These are phyloP conservation scores for Termitomyces sp. DNA, from an alignment of 1,284 basidiomycete genomes.

Conservation along the genomic window DNA sequence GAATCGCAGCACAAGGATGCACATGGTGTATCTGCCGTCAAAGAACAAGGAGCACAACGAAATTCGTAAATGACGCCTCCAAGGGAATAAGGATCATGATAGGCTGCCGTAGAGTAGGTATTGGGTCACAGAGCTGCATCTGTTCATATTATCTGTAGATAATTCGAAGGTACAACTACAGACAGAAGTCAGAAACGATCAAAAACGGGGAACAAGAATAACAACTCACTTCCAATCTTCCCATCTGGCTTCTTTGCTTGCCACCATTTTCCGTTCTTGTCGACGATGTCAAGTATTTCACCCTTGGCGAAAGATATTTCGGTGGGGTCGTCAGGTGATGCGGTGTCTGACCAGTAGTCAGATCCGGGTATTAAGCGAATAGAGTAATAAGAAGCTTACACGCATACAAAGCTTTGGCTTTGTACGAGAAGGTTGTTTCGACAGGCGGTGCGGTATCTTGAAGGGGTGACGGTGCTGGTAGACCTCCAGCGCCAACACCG, in stretches of 20 bases:
- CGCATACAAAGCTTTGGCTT: slow-evolving; percentile 84
- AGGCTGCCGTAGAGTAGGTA: slow-evolving; percentile 12
- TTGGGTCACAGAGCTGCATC: slow-evolving; percentile 5
- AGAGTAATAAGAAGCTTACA: slow-evolving; percentile 49
- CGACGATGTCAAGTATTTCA: slow-evolving; percentile 90
- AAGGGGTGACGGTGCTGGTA: slow-evolving; percentile 17
- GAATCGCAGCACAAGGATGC: slow-evolving; percentile 8
- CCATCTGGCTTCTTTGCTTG: slow-evolving; percentile 87
- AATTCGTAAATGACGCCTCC: slow-evolving; percentile 7
- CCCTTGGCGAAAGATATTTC: slow-evolving; percentile 95
- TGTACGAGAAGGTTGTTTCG: slow-evolving; percentile 52
- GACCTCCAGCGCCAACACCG: slow-evolving; percentile 51
- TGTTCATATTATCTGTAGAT: slow-evolving; percentile 61
- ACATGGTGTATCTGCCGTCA: slow-evolving; percentile 4
- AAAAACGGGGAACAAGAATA: background rate
- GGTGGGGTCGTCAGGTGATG: slow-evolving; percentile 91
- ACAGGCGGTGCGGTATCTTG: slow-evolving; percentile 20
- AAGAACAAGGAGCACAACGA: slow-evolving; percentile 1
- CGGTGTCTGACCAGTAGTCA: slow-evolving; percentile 60
- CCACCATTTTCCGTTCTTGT: slow-evolving; percentile 96
- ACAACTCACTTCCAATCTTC: slow-evolving; percentile 68
- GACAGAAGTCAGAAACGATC: slow-evolving; percentile 17
- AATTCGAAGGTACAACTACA: slow-evolving; percentile 73
- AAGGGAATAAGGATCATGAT: slow-evolving; percentile 8
- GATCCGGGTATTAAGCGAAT: slow-evolving; percentile 10